Evolutionary conservation across 2,329 filamentous ascomycete species (phyloP).

Genomic region (Gliomastix tumulicola): DNA sequence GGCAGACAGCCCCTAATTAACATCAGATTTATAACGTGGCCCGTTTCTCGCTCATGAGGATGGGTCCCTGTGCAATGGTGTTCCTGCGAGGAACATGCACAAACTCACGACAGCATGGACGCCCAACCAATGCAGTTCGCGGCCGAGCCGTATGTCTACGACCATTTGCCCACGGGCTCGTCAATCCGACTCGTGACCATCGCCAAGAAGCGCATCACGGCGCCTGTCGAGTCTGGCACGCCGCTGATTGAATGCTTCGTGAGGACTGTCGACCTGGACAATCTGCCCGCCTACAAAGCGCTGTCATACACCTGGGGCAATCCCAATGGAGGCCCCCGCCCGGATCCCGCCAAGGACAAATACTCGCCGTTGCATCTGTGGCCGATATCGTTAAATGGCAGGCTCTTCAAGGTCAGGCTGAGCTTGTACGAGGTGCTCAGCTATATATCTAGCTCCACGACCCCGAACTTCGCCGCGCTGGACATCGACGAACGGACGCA

Average conservation of each 20-base stretch:
- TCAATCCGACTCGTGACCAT: background rate
- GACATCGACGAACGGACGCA: constrained; percentile 3
- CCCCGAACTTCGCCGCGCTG: constrained; percentile 1
- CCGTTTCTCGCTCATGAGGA: too few relatives aligned
- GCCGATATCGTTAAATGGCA: constrained; percentile 5
- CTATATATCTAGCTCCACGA: constrained; percentile 1
- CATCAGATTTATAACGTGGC: too few relatives aligned
- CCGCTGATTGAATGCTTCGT: constrained; percentile 4
- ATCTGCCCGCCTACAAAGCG: constrained; percentile 4
- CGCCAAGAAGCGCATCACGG: background rate
- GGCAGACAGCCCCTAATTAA: too few relatives aligned
- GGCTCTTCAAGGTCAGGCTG: constrained; percentile 3
- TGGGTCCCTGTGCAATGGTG: too few relatives aligned
- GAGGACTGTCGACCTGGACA: constrained; percentile 3
- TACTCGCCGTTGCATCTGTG: constrained; percentile 4
- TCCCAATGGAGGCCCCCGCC: too few relatives aligned
- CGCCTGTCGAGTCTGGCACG: constrained; percentile 2
- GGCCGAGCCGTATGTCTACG: too few relatives aligned
- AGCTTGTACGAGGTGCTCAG: constrained; percentile 4
- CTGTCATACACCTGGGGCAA: constrained; percentile 8
- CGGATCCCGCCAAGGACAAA: too few relatives aligned
- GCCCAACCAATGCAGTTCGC: too few relatives aligned
- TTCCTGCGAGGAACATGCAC: too few relatives aligned
- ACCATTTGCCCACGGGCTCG: background rate
- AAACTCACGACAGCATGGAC: too few relatives aligned